phyloP scores from a whole-genome alignment of 345 rosid genomes.

The Boechera retrofracta region DNA sequence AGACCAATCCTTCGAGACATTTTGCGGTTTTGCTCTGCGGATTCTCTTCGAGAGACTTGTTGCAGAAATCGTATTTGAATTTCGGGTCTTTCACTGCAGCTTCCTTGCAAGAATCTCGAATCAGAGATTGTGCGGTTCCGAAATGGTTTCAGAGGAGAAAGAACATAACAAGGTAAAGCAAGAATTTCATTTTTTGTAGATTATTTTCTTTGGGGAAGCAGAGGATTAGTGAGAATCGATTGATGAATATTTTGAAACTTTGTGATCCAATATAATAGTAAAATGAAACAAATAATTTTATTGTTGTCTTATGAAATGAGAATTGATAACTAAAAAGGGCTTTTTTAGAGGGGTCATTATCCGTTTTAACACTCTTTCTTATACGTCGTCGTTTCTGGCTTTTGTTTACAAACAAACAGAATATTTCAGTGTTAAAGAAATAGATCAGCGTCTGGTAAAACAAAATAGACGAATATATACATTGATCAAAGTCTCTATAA shows the following conservation, averaged over 20 bases:
- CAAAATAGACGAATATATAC: no score
- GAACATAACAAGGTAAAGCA: slow-evolving; percentile 21
- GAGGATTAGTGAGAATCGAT: not conserved
- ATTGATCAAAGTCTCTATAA: no score
- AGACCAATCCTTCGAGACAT: slow-evolving; percentile 32
- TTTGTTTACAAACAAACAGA: no score
- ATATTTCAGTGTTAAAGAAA: no score
- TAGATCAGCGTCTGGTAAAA: no score
- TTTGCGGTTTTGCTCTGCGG: slow-evolving; percentile 42
- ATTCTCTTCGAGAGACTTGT: slow-evolving; percentile 37
- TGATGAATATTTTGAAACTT: not conserved
- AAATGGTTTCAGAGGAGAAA: slow-evolving; percentile 13
- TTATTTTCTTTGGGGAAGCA: not conserved
- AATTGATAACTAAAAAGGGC: not conserved
- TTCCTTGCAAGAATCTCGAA: slow-evolving; percentile 44
- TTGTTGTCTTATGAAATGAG: not conserved
- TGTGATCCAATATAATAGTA: not conserved
- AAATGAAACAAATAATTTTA: not conserved
- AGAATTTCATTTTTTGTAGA: slow-evolving; percentile 4
- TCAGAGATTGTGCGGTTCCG: slow-evolving; percentile 26
- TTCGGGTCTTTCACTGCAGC: slow-evolving; percentile 45
- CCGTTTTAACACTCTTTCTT: not conserved
- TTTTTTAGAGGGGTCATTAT: not conserved
- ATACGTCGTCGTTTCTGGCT: not conserved
- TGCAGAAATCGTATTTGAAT: slow-evolving; percentile 43